Conservation (phyloP, 2,329 filamentous ascomycete genomes). For the Parastagonospora avenae region DNA sequence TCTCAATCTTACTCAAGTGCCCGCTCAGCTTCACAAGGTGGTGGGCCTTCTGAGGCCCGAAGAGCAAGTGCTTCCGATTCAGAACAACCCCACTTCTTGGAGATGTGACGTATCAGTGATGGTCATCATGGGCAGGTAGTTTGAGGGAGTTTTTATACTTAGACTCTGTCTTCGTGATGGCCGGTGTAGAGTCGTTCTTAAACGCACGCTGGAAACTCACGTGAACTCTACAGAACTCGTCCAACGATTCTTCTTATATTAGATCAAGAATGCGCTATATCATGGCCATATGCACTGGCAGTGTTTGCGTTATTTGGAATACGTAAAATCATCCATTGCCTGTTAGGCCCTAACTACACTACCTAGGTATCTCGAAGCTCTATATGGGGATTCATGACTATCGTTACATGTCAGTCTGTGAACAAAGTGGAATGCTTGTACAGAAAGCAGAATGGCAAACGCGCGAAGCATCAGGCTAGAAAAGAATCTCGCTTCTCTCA, state of each 20-base stretch:
- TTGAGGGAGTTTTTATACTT: too few species aligned
- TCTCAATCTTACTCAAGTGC: too few species aligned
- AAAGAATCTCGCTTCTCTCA: constrained; percentile 11
- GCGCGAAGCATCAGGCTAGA: constrained; percentile 8
- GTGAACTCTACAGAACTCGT: neutral
- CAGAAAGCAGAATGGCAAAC: constrained; percentile 11
- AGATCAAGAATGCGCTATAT: neutral
- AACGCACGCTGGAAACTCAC: neutral
- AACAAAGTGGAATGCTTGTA: constrained; percentile 15
- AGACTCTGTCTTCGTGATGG: too few species aligned
- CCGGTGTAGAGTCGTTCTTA: too few species aligned
- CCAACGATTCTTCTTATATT: neutral
- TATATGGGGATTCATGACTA: constrained; percentile 28
- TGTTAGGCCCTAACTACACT: constrained; percentile 10
- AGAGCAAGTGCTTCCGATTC: too few species aligned
- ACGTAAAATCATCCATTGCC: constrained; percentile 1
- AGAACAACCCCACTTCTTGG: too few species aligned
- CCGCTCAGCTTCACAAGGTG: too few species aligned
- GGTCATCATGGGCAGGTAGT: too few species aligned
- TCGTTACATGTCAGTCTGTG: constrained; percentile 25
- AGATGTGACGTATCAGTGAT: too few species aligned
- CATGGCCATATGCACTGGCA: too few species aligned
- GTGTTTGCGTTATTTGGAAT: too few species aligned
- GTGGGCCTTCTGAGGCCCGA: too few species aligned
- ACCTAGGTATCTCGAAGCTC: constrained; percentile 25